Conservation (phyloP, 805 yeast species). For the Saccharomycopsis microspora region DNA sequence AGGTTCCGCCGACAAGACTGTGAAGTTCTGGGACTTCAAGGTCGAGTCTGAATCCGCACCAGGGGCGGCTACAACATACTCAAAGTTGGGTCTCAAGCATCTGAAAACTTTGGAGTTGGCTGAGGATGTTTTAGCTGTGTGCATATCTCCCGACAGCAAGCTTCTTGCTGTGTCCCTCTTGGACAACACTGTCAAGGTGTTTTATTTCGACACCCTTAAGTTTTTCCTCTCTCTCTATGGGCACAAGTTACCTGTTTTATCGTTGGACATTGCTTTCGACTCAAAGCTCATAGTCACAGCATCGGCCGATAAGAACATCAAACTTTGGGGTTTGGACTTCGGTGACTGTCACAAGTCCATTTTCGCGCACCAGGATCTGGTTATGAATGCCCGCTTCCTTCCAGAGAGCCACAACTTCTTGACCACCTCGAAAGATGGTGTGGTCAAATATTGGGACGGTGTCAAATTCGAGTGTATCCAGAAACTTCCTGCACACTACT, state of each 20-base stretch:
- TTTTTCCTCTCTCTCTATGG: slow-evolving; percentile 87
- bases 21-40: slow-evolving; percentile 81
- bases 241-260: slow-evolving; percentile 88
- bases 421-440: slow-evolving; percentile 80
- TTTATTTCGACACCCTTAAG: slow-evolving; percentile 77
- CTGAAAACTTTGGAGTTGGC: slow-evolving; percentile 72
- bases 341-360: slow-evolving; percentile 98
- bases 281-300: slow-evolving; percentile 82
- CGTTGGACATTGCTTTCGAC: slow-evolving; percentile 84
- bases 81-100: slow-evolving; percentile 54
- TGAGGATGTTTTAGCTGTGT: slow-evolving; percentile 77
- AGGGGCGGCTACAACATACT: slow-evolving; percentile 44
- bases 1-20: slow-evolving; percentile 87
- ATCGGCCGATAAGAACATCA: slow-evolving; percentile 94
- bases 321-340: slow-evolving; percentile 97
- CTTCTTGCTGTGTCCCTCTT: slow-evolving; percentile 73
- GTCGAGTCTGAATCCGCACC: slow-evolving; percentile 58
- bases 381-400: slow-evolving; percentile 77
- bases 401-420: slow-evolving; percentile 85
- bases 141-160: slow-evolving; percentile 68
- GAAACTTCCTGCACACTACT: slow-evolving; percentile 74
- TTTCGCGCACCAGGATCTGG: slow-evolving; percentile 94
- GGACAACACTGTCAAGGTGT: slow-evolving; percentile 93
- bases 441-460: slow-evolving; percentile 96
- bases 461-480: slow-evolving; percentile 92